These are phyloP conservation scores for Lomentospora prolificans DNA, from an alignment of 2,329 filamentous ascomycete genomes.

Conservation along the genomic window DNA sequence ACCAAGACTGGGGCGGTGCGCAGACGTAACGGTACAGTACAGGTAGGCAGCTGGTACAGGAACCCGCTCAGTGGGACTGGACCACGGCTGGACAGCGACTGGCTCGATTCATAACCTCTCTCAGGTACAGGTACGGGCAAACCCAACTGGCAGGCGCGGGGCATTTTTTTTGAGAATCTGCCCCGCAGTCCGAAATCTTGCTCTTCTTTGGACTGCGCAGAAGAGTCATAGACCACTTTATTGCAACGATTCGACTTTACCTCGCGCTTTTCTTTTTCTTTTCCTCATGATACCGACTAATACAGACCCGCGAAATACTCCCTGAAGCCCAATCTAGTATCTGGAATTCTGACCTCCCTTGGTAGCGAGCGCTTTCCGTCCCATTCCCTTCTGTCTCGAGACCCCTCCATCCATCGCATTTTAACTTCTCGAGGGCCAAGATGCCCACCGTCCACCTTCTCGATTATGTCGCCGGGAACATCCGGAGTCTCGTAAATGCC, in stretches of 20 bases:
- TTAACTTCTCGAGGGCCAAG: constrained; percentile 16
- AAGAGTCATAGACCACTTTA: constrained; percentile 5
- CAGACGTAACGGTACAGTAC: no score
- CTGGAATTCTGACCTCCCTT: not conserved
- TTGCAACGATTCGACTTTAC: not conserved
- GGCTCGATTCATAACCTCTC: no score
- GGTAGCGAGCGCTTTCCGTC: not conserved
- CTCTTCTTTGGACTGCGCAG: not conserved
- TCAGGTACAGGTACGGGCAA: no score
- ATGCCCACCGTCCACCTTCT: constrained; percentile 72
- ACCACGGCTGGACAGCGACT: no score
- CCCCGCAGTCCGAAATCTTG: constrained; percentile 4
- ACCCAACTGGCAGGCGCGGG: constrained; percentile 6
- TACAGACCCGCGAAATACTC: not conserved
- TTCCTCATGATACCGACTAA: not conserved
- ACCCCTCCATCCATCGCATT: not conserved
- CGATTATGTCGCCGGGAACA: constrained; percentile 92
- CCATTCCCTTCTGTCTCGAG: not conserved
- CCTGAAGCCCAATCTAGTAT: not conserved
- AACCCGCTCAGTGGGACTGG: no score
- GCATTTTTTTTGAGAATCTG: constrained; percentile 4
- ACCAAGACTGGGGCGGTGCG: no score
- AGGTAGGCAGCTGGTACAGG: no score
- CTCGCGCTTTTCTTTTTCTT: not conserved
- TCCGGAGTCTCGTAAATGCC: constrained; percentile 91